Evolutionary conservation across 1,139 yeast genomes (phyloP), one percentile per base, ranked within the genome.

Genomic region (Casaregolazyma suthepensis): DNA sequence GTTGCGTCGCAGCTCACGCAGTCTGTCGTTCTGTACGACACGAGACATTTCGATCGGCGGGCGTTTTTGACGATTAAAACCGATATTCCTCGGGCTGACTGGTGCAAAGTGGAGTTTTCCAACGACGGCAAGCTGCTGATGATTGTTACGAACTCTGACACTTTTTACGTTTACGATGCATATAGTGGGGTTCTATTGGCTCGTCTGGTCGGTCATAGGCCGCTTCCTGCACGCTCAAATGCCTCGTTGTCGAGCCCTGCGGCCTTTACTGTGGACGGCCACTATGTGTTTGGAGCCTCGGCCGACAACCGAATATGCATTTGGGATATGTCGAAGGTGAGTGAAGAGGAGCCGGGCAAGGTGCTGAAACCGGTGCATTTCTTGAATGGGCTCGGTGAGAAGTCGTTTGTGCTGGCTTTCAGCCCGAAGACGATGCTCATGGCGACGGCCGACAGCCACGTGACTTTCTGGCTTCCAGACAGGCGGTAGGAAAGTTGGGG

Each of bases 201-300:
- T n/a, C 73, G 71, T 12, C 70, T 87, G 13, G 67, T 68, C 2
- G 82, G 82, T 0, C 74, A 75, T 19, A 62, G 59, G 31, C 71
- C 77, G 0, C 66, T 79, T 51, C 74, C 76, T 19, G 44, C 50
- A 12, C 51, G 60, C 20, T 47, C 51, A 15, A 22, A 55, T 5
- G 46, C 55, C 50, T 59, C 50, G 37, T 23, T 40, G n/a, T 61
- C 62, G 1, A 61, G 66, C 5, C 69, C 85, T n/a, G 76, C 82
- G 4, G 77, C 88, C 35, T 84, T 88, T 59, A 75, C 95, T 0
- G 93, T 96, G 1, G 95, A 91, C 69, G 96, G 96, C 2, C 75
- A 81, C 56, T 86, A 72, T 64, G 84, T 86, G 0, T 67, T 87
- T 45, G 81, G 81, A 1, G 94, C 72, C 7, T 74, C 83, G 5